Evolutionary conservation across 805 yeast species (phyloP).

Genomic region (Zygosaccharomyces rouxii): DNA sequence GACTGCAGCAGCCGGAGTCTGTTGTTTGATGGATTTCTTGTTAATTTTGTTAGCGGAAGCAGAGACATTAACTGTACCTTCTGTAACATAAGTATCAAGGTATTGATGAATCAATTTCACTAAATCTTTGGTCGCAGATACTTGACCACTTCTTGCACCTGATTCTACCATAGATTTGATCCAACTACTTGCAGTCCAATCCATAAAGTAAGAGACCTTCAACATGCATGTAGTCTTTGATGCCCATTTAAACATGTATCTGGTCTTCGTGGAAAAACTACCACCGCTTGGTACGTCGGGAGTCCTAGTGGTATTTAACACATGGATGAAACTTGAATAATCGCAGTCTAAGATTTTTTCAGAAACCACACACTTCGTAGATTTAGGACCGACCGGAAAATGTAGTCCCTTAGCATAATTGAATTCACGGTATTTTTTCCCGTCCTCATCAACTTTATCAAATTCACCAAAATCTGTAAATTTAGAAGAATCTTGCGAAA

Average conservation of each 20-base stretch:
- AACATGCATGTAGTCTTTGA: slow-evolving; percentile 55
- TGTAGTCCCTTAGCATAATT: slow-evolving; percentile 70
- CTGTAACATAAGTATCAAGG: slow-evolving; percentile 21
- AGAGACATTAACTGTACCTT: slow-evolving; percentile 10
- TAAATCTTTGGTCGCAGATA: slow-evolving; percentile 52
- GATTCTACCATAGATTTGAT: slow-evolving; percentile 83
- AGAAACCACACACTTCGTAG: slow-evolving; percentile 65
- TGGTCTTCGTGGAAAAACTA: slow-evolving; percentile 69
- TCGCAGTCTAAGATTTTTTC: slow-evolving; percentile 57
- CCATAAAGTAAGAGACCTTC: slow-evolving; percentile 64
- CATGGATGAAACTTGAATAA: slow-evolving; percentile 48
- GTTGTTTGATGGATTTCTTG: background rate
- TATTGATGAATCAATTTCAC: slow-evolving; percentile 26
- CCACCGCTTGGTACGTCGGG: slow-evolving; percentile 96
- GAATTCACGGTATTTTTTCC: slow-evolving; percentile 47
- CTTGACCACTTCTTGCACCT: slow-evolving; percentile 78
- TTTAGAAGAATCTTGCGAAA: slow-evolving; percentile 37
- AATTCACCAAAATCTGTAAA: slow-evolving; percentile 35
- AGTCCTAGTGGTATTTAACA: slow-evolving; percentile 62
- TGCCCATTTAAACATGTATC: slow-evolving; percentile 74
- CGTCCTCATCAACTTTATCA: slow-evolving; percentile 36
- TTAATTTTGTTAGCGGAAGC: slow-evolving; percentile 2
- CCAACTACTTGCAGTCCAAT: slow-evolving; percentile 94
- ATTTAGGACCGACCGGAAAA: slow-evolving; percentile 87
- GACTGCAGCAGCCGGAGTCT: background rate